Percentiles rank a stretch among this genome's conserved stretches.
These are phyloP conservation scores for Hansenula lynferdii DNA, from an alignment of 1,139 yeast species.

Conservation along the genomic window DNA sequence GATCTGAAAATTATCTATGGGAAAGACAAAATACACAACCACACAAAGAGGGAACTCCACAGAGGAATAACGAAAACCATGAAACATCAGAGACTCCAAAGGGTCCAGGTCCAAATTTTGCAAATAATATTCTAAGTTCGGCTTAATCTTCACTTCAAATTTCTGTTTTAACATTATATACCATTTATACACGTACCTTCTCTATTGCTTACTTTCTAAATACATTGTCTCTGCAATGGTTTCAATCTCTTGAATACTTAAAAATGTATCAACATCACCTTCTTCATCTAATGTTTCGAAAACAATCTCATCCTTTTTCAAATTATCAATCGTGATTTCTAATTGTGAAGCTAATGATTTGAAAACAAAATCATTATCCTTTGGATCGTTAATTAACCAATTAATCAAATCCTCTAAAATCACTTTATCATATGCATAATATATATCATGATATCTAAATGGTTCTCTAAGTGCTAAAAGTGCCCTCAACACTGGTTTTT, in stretches of 20 bases:
- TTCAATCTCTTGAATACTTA: constrained; percentile 44
- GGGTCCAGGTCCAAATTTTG: constrained; percentile 19
- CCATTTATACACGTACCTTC: not conserved
- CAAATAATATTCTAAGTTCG: constrained; percentile 23
- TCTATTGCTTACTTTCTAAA: constrained; percentile 19
- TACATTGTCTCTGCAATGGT: constrained; percentile 50
- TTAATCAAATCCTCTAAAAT: constrained; percentile 76
- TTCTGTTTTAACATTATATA: not conserved
- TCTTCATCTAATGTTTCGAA: constrained; percentile 32
- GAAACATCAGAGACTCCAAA: constrained; percentile 5
- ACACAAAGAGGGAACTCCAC: not conserved
- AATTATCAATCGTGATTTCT: constrained; percentile 26
- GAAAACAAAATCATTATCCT: constrained; percentile 42
- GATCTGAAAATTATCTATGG: constrained; percentile 10
- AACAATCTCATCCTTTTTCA: constrained; percentile 28
- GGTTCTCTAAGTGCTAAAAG: constrained; percentile 61
- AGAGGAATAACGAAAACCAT: not conserved
- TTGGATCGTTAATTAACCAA: constrained; percentile 64
- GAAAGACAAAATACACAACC: not conserved
- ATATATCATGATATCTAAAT: constrained; percentile 84
- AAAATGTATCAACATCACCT: constrained; percentile 28
- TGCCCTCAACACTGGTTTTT: constrained; percentile 53
- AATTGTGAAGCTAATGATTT: constrained; percentile 67
- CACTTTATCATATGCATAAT: constrained; percentile 78
- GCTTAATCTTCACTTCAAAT: constrained; percentile 5